Conservation (phyloP, 345 rosid species). For the Gossypium raimondii region DNA sequence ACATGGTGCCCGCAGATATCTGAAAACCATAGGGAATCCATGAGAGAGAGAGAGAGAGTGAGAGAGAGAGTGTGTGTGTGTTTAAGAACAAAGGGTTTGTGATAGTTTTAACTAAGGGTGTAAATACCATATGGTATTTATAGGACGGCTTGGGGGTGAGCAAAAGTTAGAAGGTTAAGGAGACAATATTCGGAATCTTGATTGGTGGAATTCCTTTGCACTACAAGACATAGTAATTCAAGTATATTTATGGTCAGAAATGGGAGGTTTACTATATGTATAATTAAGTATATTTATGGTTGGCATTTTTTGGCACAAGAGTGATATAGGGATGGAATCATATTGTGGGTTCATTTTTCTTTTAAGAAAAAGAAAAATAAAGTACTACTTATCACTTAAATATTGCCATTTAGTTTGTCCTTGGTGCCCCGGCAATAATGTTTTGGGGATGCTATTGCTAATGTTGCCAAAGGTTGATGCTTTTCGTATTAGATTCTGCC, state of each 20-base stretch:
- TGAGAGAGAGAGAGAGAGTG: constrained; percentile 5
- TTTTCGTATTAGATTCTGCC: not conserved
- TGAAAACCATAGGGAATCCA: constrained; percentile 45
- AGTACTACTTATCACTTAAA: not conserved
- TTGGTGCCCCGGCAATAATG: not conserved
- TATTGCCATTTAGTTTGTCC: not conserved
- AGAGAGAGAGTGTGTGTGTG: not conserved
- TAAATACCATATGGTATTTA: not conserved
- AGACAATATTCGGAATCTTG: constrained; percentile 33
- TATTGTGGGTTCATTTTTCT: not conserved
- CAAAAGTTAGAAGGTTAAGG: not conserved
- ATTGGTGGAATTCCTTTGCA: constrained; percentile 34
- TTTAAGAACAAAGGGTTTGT: not conserved
- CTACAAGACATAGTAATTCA: constrained; percentile 32
- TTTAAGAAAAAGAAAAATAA: not conserved
- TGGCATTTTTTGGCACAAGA: not conserved
- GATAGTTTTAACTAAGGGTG: not conserved
- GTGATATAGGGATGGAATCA: not conserved
- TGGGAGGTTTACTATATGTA: not conserved
- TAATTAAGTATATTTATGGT: not conserved
- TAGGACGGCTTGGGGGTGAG: not conserved
- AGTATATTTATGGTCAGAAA: not conserved
- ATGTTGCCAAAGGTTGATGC: not conserved
- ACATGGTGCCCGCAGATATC: constrained; percentile 15
- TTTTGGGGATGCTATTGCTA: not conserved